Evolutionary conservation across 1,284 basidiomycete genomes (phyloP), one percentile per base, ranked within the genome.

Genomic region (Sanguinoderma infundibulare): DNA sequence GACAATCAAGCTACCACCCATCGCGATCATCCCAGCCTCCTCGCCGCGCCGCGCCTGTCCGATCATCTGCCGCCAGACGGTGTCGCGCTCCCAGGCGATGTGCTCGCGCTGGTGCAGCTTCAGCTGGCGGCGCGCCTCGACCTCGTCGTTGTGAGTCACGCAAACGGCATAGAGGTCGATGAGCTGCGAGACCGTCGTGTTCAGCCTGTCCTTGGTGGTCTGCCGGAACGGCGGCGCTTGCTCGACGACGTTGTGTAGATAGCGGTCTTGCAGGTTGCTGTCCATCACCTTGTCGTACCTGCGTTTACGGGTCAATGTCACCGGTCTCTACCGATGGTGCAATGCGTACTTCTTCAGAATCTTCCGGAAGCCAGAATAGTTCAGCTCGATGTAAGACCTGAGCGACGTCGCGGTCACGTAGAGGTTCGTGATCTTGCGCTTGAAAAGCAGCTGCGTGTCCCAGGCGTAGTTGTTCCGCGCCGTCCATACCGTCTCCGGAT

Each of bases 31-130:
- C 42, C 70, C 76, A 20, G 75, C 77, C 30, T 79, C 80, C 3
- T 71, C 72, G 28, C 90, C 91, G 10, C 87, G 83, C 51, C 96
- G 86, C 70, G 96, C 94, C 35, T 90, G 88, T 14, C 91, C 91
- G 68, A 99, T 96, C 97, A 99, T 98, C 75, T 97, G 94, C 30
- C 96, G 85, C 97, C 97, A 99, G 5, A 99, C 93, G 0, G 94
- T 97, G 71, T 97, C 94, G 49, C 95, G 87, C 72, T 97, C 94
- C 93, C 94, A 96, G 2, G 95, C 95, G 62, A 96, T 91, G 71
- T 94, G 90, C 79, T 99, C 97, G 32, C 96, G 88, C 59, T 98
- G 88, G 74, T 98, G 90, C 26, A 94, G 84, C 67, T 90, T 89
- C 53, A 99, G 85, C 73, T 98, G 94, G 65, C 92, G 87, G 53